These are phyloP conservation scores for Iberis pinnata DNA, from an alignment of 345 rosid species.

Conservation along the genomic window DNA sequence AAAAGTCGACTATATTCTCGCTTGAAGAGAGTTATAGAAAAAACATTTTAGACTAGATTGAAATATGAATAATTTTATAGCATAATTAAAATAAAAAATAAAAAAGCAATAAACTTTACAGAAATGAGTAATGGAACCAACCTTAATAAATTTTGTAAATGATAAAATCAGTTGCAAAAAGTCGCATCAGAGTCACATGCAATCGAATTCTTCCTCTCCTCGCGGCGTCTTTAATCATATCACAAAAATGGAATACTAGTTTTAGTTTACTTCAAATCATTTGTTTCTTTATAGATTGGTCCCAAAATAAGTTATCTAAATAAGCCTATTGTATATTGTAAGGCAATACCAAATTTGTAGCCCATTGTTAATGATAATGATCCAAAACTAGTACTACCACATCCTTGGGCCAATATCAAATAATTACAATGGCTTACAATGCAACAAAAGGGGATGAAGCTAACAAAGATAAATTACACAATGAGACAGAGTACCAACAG, in stretches of 20 bases:
- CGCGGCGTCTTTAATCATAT: slow-evolving; percentile 25
- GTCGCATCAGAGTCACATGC: slow-evolving; percentile 32
- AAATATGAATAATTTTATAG: too few species aligned
- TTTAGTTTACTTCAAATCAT: slow-evolving; percentile 3
- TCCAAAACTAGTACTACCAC: too few species aligned
- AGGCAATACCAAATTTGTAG: background rate
- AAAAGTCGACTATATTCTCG: too few species aligned
- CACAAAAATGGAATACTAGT: slow-evolving; percentile 10
- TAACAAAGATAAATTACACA: too few species aligned
- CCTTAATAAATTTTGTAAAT: slow-evolving; percentile 20
- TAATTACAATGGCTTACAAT: too few species aligned
- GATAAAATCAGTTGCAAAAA: slow-evolving; percentile 25
- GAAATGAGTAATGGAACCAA: slow-evolving; percentile 23
- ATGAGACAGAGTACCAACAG: too few species aligned
- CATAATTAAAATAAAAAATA: too few species aligned
- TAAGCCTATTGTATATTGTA: slow-evolving; percentile 3
- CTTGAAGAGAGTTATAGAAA: too few species aligned
- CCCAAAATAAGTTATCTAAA: slow-evolving; percentile 12
- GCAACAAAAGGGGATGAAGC: too few species aligned
- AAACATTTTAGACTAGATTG: too few species aligned
- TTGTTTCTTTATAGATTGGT: slow-evolving; percentile 25
- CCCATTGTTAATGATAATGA: too few species aligned
- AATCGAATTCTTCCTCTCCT: slow-evolving; percentile 18
- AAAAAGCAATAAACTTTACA: slow-evolving; percentile 12
- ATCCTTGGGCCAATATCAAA: too few species aligned